Evolutionary conservation across 495 filamentous ascomycete species (phyloP).

Genomic region (Lineolata rhizophorae): DNA sequence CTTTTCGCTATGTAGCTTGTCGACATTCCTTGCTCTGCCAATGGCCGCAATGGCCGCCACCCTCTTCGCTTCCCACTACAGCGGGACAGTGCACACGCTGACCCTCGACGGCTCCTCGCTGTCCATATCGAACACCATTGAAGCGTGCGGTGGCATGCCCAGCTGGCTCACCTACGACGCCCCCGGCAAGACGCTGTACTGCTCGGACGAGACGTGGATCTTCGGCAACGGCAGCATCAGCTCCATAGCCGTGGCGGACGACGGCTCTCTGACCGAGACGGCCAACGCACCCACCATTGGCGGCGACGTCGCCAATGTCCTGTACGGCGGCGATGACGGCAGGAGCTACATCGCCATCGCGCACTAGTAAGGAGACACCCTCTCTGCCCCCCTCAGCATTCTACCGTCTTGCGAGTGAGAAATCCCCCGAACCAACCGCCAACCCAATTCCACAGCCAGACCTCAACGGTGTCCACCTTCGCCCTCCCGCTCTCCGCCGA

Average conservation of each 20-base stretch:
- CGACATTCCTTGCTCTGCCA: too few relatives aligned
- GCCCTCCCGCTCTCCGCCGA: too few relatives aligned
- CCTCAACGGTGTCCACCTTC: too few relatives aligned
- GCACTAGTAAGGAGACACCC: conserved; percentile 2
- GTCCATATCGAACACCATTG: conserved; percentile 2
- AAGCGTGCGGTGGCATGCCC: conserved; percentile 12
- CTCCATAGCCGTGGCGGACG: conserved; percentile 10
- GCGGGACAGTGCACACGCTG: neutral
- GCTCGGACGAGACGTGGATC: conserved; percentile 15
- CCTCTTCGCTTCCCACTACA: too few relatives aligned
- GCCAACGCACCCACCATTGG: conserved; percentile 10
- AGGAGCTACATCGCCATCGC: conserved; percentile 10
- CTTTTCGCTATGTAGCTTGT: too few relatives aligned
- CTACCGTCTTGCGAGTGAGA: too few relatives aligned
- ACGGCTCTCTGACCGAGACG: conserved; percentile 12
- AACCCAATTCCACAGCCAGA: too few relatives aligned
- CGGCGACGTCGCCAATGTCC: conserved; percentile 14
- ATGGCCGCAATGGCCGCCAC: too few relatives aligned
- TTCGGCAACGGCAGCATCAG: conserved; percentile 16
- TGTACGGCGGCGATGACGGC: conserved; percentile 12
- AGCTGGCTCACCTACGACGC: conserved; percentile 15
- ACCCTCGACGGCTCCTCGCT: conserved; percentile 6
- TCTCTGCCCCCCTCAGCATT: too few relatives aligned
- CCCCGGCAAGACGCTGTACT: conserved; percentile 11
- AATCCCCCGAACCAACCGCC: too few relatives aligned